Evolutionary conservation across 352 stramenopile genomes (phyloP).

Genomic region (Pythium myriotylum): DNA sequence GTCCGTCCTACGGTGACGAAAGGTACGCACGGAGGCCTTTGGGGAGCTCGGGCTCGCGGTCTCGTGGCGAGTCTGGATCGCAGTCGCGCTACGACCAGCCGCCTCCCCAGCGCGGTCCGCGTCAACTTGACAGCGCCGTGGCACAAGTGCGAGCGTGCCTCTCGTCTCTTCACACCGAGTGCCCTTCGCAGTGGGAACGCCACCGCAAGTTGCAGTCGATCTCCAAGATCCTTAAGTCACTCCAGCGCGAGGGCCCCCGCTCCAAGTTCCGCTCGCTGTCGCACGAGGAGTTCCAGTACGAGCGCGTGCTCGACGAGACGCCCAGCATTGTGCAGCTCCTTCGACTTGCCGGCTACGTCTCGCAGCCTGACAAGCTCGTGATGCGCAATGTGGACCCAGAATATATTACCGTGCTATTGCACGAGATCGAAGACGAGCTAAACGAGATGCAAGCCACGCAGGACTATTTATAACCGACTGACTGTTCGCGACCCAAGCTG

Average conservation of each 20-base stretch:
- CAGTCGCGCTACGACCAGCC: slow-evolving; percentile 8
- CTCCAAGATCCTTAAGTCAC: slow-evolving; percentile 66
- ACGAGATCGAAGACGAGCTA: slow-evolving; percentile 41
- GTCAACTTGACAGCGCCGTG: slow-evolving; percentile 37
- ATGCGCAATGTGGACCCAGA: slow-evolving; percentile 73
- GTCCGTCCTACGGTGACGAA: slow-evolving; percentile 10
- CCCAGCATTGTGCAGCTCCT: slow-evolving; percentile 79
- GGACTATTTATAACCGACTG: slow-evolving; percentile 34
- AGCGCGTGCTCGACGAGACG: slow-evolving; percentile 61
- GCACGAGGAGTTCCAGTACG: slow-evolving; percentile 75
- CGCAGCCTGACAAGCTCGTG: slow-evolving; percentile 67
- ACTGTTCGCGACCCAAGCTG: neutral
- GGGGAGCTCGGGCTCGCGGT: slow-evolving; percentile 18
- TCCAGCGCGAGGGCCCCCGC: slow-evolving; percentile 62
- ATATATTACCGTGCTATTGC: slow-evolving; percentile 65
- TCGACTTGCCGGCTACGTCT: slow-evolving; percentile 77
- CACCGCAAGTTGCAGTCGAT: slow-evolving; percentile 68
- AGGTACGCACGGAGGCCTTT: slow-evolving; percentile 17
- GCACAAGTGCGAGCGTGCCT: slow-evolving; percentile 57
- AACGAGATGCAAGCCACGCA: slow-evolving; percentile 33
- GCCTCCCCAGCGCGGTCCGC: slow-evolving; percentile 3
- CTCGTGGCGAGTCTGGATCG: slow-evolving; percentile 13
- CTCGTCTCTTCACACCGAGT: slow-evolving; percentile 62
- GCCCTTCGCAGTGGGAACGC: slow-evolving; percentile 63
- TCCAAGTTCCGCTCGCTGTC: slow-evolving; percentile 70